Evolutionary conservation across 2,329 filamentous ascomycete genomes (phyloP), one percentile per base, ranked within the genome.

Genomic region (Botrytis fragariae): DNA sequence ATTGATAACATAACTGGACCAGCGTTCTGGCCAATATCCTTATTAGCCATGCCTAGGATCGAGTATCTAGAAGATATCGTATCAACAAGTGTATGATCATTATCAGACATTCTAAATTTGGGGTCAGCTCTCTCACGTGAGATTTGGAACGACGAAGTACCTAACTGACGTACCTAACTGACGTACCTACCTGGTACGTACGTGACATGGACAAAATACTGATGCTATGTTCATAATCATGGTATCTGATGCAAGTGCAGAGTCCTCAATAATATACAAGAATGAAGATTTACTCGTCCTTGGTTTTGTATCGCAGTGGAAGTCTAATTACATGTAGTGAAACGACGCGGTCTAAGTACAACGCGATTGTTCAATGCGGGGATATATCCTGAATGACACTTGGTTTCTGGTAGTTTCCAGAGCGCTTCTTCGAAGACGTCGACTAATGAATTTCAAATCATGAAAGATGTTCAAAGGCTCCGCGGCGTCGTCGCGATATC

Each of bases 71-170:
- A 25, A 39, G 1, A 20, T n/a, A 16, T n/a, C 39, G 35, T 29
- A 39, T 54, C 64, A 54, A 29, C 64, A 54, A 68, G 45, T 68
- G 35, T 29, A 22, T 68, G 64, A 42, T 57, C 35, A 57, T 16
- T 12, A 20, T 35, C 29, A 44, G 12, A 37, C 9, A 9, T 51
- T 12, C 35, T 32, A 20, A 9, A 16, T 25, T 1, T 35, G 14
- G 6, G 12, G 35, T 51, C 7, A 37, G 5, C 14, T 12, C 32
- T 37, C 12, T 54, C 63, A 68, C 4, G 8, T 57, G 48, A 29
- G 37, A 29, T 7, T 18, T 14, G 14, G 3, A 4, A 20, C 35
- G 1, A 67, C 37, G 44, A 39, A 29, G 20, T 39, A 4, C 32
- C 32, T 35, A 35, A n/a, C 32, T 35, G 32, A 35, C 32, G 32